Conservation (phyloP, 1,139 yeast species). For the Sugiyamaella novakii region DNA sequence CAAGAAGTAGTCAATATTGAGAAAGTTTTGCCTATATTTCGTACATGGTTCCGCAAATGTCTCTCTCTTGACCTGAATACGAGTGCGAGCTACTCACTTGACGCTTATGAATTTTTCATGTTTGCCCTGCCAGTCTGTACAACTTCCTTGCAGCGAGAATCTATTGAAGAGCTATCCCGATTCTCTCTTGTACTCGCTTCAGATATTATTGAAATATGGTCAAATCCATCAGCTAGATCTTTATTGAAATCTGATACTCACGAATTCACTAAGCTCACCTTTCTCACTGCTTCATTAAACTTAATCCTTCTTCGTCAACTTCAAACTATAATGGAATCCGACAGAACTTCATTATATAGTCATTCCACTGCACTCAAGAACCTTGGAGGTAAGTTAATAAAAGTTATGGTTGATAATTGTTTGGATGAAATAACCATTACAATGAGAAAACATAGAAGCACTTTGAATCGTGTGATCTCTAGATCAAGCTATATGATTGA, state of each 20-base stretch:
- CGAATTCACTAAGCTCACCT: slow-evolving; percentile 8
- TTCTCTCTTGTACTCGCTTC: slow-evolving; percentile 10
- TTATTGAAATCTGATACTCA: neutral
- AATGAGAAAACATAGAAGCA: slow-evolving; percentile 18
- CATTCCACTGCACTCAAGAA: slow-evolving; percentile 10
- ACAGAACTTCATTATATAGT: slow-evolving; percentile 6
- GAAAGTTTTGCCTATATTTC: slow-evolving; percentile 4
- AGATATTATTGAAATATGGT: slow-evolving; percentile 7
- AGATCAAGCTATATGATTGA: slow-evolving; percentile 22
- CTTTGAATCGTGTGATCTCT: slow-evolving; percentile 17
- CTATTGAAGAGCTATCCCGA: slow-evolving; percentile 4
- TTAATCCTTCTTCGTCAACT: slow-evolving; percentile 7
- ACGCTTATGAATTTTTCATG: slow-evolving; percentile 16
- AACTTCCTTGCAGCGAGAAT: neutral
- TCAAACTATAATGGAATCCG: neutral
- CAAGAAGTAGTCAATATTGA: neutral
- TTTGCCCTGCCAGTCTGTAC: slow-evolving; percentile 6
- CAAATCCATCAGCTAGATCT: neutral
- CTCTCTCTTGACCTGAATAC: neutral
- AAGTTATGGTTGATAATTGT: neutral
- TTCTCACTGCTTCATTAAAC: slow-evolving; percentile 13
- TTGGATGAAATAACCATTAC: slow-evolving; percentile 2
- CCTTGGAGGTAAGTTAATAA: slow-evolving; percentile 9
- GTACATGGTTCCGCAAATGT: neutral
- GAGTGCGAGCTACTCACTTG: neutral